Evolutionary conservation across 306 rosid genomes (phyloP), one percentile per base, ranked within the genome.

Genomic region (Rosa chinensis): DNA sequence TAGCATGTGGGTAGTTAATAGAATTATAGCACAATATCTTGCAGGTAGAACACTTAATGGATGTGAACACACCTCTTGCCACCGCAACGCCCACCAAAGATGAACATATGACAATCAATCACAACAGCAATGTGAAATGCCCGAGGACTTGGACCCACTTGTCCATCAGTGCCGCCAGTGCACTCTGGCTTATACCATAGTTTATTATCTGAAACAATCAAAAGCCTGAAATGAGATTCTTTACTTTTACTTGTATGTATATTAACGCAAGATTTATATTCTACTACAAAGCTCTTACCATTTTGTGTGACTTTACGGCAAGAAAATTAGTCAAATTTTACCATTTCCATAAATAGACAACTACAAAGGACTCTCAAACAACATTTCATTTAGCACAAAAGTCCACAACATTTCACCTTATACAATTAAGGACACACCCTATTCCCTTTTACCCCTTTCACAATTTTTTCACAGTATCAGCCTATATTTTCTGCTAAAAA

Each of bases 41-140:
- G 67, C 64, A 72, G 52, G 53, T 13, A 73, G 62, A 62, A 23
- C 28, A 53, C 21, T 16, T 48, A 69, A 62, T 32, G 68, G 44
- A 68, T 18, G 52, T 50, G 43, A 50, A 73, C 84, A 70, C 44
- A 94, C 98, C 98, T 91, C 79, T 89, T 89, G 84, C 89, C 78
- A 42, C 90, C 97, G 25, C n/a, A 88, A 72, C 99, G 98, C 25
- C 99, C 99, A 13, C 99, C 99, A 89, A 95, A 95, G 75, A 95
- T 83, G 84, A 95, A 95, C 99, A 95, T 91, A 82, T 92, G 95
- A 78, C 99, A 95, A 81, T 92, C 99, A 81, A 92, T 95, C 50
- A 97, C 77, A 85, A 92, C 94, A 2, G 99, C 97, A 67, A 92
- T 79, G 71, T 95, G 98, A 84, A 95, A 95, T 42, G 99, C 97